Evolutionary conservation across 2,329 filamentous ascomycete genomes (phyloP).

Genomic region (Cadophora gregata): DNA sequence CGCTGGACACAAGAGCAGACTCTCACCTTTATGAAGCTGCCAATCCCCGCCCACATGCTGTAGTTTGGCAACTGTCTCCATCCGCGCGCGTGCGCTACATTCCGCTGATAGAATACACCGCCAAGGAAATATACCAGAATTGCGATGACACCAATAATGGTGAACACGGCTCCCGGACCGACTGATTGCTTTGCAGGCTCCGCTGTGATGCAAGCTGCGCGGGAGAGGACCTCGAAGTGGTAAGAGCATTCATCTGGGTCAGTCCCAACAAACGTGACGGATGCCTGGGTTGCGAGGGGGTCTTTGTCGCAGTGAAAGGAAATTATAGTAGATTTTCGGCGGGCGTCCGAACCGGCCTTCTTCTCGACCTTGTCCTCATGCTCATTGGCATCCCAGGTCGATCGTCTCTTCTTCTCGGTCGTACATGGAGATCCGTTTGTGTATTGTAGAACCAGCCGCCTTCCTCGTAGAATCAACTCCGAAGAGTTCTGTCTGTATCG

Average conservation of each 20-base stretch:
- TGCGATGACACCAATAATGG: constrained; percentile 79
- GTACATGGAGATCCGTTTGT: constrained; percentile 78
- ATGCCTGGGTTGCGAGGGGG: constrained; percentile 68
- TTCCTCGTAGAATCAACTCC: constrained; percentile 64
- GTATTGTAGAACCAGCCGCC: constrained; percentile 80
- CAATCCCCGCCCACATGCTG: constrained; percentile 86
- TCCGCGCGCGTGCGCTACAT: constrained; percentile 90
- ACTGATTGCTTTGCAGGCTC: constrained; percentile 75
- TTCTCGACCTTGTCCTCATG: constrained; percentile 45
- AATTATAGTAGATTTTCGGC: constrained; percentile 82
- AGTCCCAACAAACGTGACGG: constrained; percentile 80
- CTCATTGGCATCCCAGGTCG: constrained; percentile 39
- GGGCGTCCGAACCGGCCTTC: constrained; percentile 38
- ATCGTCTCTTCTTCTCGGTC: constrained; percentile 48
- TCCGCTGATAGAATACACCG: constrained; percentile 94
- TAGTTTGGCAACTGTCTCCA: constrained; percentile 98
- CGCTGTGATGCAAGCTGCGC: constrained; percentile 75
- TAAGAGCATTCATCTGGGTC: constrained; percentile 93
- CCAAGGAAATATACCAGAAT: constrained; percentile 89
- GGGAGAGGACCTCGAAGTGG: constrained; percentile 90
- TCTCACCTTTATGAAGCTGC: constrained; percentile 80
- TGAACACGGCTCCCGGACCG: constrained; percentile 79
- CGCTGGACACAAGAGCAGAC: constrained; percentile 41
- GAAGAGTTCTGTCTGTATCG: constrained; percentile 59
- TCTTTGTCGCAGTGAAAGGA: constrained; percentile 93